Conservation (phyloP, 1,139 yeast species). For the Saccharomyces pastorianus region DNA sequence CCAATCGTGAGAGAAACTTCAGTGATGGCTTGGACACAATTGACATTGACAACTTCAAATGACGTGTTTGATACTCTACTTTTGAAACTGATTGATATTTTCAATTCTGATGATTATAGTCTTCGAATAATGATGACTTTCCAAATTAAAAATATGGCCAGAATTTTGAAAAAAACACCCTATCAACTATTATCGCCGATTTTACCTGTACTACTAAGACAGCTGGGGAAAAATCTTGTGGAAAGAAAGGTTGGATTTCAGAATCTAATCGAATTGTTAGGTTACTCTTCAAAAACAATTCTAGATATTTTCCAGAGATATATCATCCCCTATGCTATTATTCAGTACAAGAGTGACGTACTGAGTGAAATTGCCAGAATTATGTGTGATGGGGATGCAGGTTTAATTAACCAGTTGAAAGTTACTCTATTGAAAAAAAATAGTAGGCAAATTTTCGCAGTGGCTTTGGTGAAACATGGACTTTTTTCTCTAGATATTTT, state of each 20-base stretch:
- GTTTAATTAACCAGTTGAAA: conserved; percentile 18
- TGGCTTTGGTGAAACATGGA: conserved; percentile 29
- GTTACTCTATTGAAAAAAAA: conserved; percentile 21
- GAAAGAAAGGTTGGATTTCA: conserved; percentile 48
- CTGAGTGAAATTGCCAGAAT: conserved; percentile 49
- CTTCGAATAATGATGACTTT: conserved; percentile 27
- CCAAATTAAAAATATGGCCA: conserved; percentile 33
- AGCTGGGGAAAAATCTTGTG: conserved; percentile 46
- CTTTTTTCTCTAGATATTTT: conserved; percentile 27
- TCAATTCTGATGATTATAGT: conserved; percentile 27
- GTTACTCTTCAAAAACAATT: conserved; percentile 53
- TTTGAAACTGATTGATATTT: conserved; percentile 26
- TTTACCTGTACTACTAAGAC: conserved; percentile 64
- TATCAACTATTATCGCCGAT: conserved; percentile 72
- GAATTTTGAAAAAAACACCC: conserved; percentile 43
- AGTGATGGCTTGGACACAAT: conserved; percentile 25
- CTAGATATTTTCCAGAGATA: conserved; percentile 61
- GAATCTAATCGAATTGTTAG: conserved; percentile 56
- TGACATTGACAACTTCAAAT: conserved; percentile 24
- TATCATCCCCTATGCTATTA: conserved; percentile 69
- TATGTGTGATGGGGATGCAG: conserved; percentile 23
- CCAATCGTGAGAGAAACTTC: conserved; percentile 20
- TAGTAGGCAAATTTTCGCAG: conserved; percentile 30
- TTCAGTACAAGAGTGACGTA: conserved; percentile 53
- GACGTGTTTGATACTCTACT: conserved; percentile 28